Evolutionary conservation across 1,284 basidiomycete genomes (phyloP).

Genomic region (Ceratobasidium theobromae): DNA sequence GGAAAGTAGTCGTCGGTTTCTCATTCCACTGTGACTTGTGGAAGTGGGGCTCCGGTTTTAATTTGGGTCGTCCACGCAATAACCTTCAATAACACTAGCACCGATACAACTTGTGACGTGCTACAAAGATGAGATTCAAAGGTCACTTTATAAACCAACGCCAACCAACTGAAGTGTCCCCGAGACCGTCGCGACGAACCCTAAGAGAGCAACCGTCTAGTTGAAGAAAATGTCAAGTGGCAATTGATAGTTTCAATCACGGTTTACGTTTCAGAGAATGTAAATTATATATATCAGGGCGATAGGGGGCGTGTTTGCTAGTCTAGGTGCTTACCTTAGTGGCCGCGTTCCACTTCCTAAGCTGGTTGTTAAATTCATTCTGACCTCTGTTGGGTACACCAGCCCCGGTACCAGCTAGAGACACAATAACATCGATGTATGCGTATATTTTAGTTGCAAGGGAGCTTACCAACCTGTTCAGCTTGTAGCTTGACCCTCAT

Average conservation of each 20-base stretch:
- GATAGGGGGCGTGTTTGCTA: background rate
- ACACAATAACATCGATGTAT: background rate
- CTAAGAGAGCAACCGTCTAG: conserved; percentile 22
- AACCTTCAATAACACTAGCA: too few relatives aligned
- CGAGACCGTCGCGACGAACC: conserved; percentile 18
- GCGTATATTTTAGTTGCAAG: background rate
- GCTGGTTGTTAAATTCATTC: conserved; percentile 21
- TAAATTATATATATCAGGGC: background rate
- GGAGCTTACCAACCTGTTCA: conserved; percentile 15
- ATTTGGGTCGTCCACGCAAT: too few relatives aligned
- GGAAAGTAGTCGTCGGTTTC: too few relatives aligned
- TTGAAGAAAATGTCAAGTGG: background rate
- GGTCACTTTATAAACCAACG: conserved; percentile 5
- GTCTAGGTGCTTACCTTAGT: conserved; percentile 2
- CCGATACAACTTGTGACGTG: too few relatives aligned
- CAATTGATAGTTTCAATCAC: background rate
- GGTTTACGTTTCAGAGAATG: background rate
- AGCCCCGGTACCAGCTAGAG: conserved; percentile 26
- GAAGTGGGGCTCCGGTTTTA: too few relatives aligned
- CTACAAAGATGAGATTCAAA: too few relatives aligned
- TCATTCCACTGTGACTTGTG: too few relatives aligned
- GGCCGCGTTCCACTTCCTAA: conserved; percentile 18
- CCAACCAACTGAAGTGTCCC: conserved; percentile 25
- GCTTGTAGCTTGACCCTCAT: conserved; percentile 22
- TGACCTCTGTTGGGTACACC: conserved; percentile 24